phyloP scores from a whole-genome alignment of 192 early-diverging fungal genomes.

The Coemansia sp. region DNA sequence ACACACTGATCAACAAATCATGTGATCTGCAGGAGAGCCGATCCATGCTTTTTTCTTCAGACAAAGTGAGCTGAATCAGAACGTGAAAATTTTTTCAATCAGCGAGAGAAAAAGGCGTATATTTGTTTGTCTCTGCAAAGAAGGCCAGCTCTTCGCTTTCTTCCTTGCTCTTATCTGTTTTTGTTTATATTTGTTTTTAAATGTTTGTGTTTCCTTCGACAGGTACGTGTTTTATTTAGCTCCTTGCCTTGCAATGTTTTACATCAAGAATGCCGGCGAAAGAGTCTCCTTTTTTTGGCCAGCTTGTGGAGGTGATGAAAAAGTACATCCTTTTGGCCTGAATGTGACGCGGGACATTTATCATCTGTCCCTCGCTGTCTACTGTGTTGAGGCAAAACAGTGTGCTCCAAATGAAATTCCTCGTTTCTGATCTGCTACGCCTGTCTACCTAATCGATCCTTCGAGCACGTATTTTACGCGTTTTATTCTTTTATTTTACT shows the following conservation, averaged over 20 bases:
- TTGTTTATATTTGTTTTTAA: conserved; percentile 9
- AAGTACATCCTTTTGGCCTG: conserved; percentile 37
- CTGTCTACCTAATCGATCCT: background rate
- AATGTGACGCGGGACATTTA: conserved; percentile 55
- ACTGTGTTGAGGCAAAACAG: conserved; percentile 45
- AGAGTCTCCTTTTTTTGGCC: background rate
- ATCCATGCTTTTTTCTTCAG: background rate
- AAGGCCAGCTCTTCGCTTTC: background rate
- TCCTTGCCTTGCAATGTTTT: background rate
- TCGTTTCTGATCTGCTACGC: conserved; percentile 50
- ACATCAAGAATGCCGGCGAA: background rate
- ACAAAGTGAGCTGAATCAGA: background rate
- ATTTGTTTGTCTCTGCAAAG: background rate
- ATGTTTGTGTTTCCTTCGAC: background rate
- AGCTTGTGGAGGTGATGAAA: conserved; percentile 50
- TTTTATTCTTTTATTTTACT: background rate
- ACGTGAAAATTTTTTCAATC: conserved; percentile 14
- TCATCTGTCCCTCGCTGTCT: conserved; percentile 56
- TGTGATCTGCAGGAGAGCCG: conserved; percentile 5
- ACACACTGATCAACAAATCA: conserved; percentile 11
- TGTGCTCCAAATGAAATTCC: conserved; percentile 54
- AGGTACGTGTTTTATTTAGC: conserved; percentile 2
- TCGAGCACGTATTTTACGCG: background rate
- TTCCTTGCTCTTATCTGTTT: background rate
- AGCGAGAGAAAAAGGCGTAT: background rate